A percentile compares a stretch with the other conserved stretches of the same genome.
phyloP scores from a whole-genome alignment of 1,284 basidiomycete genomes.

The Sporisorium exsertum region DNA sequence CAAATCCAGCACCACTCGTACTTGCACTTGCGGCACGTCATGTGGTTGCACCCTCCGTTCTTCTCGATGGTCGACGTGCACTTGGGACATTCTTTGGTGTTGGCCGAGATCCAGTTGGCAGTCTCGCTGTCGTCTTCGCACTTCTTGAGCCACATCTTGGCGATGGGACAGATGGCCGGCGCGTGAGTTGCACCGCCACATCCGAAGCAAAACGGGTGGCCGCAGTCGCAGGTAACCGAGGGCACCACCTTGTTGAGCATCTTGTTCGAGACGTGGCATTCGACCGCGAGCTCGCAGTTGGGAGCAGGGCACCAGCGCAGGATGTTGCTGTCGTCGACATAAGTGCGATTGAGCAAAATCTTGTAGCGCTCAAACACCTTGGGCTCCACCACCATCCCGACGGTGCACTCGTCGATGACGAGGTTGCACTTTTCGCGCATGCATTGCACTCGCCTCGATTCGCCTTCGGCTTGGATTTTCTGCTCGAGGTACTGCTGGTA shows the following conservation, averaged over 20 bases:
- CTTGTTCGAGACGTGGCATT: slow-evolving; percentile 77
- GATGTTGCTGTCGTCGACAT: slow-evolving; percentile 84
- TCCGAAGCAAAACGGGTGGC: slow-evolving; percentile 76
- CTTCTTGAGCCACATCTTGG: slow-evolving; percentile 95
- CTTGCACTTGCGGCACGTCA: slow-evolving; percentile 65
- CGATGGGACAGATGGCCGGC: slow-evolving; percentile 88
- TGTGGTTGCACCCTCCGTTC: slow-evolving; percentile 89
- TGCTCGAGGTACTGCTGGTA: slow-evolving; percentile 86
- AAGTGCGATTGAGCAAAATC: slow-evolving; percentile 87
- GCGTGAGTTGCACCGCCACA: slow-evolving; percentile 78
- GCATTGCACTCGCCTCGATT: slow-evolving; percentile 83
- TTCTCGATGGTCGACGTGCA: slow-evolving; percentile 98
- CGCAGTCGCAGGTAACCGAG: slow-evolving; percentile 82
- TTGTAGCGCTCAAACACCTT: slow-evolving; percentile 74
- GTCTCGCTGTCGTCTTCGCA: slow-evolving; percentile 98
- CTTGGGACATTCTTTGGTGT: slow-evolving; percentile 92
- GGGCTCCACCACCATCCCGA: slow-evolving; percentile 63
- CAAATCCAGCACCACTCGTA: slow-evolving; percentile 77
- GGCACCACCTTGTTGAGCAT: slow-evolving; percentile 83
- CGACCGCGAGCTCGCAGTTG: slow-evolving; percentile 80
- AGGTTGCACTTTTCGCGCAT: slow-evolving; percentile 91
- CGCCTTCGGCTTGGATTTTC: slow-evolving; percentile 91
- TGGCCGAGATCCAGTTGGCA: slow-evolving; percentile 98
- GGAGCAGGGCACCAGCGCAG: slow-evolving; percentile 90
- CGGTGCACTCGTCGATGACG: slow-evolving; percentile 73